Conservation (phyloP, 768 basidiomycete genomes). For the Amylocystis lapponica region DNA sequence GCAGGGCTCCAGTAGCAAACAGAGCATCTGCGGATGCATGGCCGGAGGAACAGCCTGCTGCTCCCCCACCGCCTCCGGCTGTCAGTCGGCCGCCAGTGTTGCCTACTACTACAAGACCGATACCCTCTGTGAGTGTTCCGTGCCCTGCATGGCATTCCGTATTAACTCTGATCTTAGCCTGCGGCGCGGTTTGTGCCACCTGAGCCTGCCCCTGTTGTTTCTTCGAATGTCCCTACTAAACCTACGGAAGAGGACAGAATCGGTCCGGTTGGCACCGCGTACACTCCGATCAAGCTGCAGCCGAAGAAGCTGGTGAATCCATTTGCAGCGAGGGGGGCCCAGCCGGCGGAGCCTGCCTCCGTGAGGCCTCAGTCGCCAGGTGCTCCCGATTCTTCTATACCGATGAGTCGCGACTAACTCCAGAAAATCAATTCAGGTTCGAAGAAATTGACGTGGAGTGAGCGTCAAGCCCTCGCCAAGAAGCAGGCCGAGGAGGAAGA, state of each 20-base stretch:
- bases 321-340: slow-evolving; percentile 58
- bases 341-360: slow-evolving; percentile 31
- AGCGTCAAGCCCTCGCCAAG: slow-evolving; percentile 89
- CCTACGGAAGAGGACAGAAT: slow-evolving; percentile 79
- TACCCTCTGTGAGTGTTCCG: slow-evolving; percentile 31
- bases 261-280: slow-evolving; percentile 79
- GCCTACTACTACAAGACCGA: slow-evolving; percentile 33
- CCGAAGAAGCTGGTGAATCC: slow-evolving; percentile 89
- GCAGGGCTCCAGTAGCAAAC: slow-evolving; percentile 20
- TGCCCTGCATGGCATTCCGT: not conserved
- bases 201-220: slow-evolving; percentile 30
- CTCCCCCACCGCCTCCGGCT: slow-evolving; percentile 26
- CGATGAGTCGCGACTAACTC: too few relatives aligned
- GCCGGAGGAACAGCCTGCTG: slow-evolving; percentile 45
- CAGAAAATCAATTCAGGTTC: slow-evolving; percentile 29
- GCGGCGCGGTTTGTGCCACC: slow-evolving; percentile 26
- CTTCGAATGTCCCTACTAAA: slow-evolving; percentile 54
- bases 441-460: slow-evolving; percentile 91
- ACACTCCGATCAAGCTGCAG: slow-evolving; percentile 80
- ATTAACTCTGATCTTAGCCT: slow-evolving; percentile 8
- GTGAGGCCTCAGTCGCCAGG: slow-evolving; percentile 7
- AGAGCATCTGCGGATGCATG: slow-evolving; percentile 44
- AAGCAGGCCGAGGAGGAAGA: slow-evolving; percentile 80
- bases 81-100: slow-evolving; percentile 20
- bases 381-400: not conserved